Conservation (phyloP, 1,139 yeast species). For the Sugiyamaella paludigena region DNA sequence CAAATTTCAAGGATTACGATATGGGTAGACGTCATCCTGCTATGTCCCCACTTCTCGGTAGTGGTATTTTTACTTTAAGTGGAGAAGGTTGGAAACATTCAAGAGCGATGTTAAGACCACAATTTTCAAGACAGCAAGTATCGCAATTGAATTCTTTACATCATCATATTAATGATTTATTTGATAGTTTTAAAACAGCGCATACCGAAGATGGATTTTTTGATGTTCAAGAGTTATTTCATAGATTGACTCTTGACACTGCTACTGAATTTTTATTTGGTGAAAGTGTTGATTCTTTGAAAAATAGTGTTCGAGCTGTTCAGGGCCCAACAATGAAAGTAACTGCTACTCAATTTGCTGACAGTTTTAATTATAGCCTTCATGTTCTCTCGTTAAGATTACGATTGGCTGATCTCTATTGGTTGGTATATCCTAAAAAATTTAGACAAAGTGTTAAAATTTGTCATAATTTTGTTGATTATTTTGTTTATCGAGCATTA, state of each 20-base stretch:
- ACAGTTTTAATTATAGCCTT: conserved; percentile 36
- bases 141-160: conserved; percentile 50
- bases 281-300: conserved; percentile 47
- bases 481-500: conserved; percentile 35
- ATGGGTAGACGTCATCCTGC: conserved; percentile 49
- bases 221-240: conserved; percentile 52
- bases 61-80: conserved; percentile 57
- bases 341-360: conserved; percentile 40
- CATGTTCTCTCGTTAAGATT: conserved; percentile 11
- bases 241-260: conserved; percentile 53
- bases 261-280: conserved; percentile 62
- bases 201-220: conserved; percentile 25
- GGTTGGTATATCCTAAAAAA: conserved; percentile 21
- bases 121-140: conserved; percentile 55
- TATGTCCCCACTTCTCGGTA: conserved; percentile 49
- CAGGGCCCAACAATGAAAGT: conserved; percentile 24
- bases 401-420: conserved; percentile 16
- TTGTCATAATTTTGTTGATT: conserved; percentile 37
- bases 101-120: conserved; percentile 58
- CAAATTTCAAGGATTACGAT: conserved; percentile 50
- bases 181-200: conserved; percentile 12
- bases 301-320: conserved; percentile 32
- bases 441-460: conserved; percentile 35
- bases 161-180: conserved; percentile 20
- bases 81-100: conserved; percentile 60